Evolutionary conservation across 805 yeast genomes (phyloP), one percentile per base, ranked within the genome.

Genomic region (Blastobotrys americana): DNA sequence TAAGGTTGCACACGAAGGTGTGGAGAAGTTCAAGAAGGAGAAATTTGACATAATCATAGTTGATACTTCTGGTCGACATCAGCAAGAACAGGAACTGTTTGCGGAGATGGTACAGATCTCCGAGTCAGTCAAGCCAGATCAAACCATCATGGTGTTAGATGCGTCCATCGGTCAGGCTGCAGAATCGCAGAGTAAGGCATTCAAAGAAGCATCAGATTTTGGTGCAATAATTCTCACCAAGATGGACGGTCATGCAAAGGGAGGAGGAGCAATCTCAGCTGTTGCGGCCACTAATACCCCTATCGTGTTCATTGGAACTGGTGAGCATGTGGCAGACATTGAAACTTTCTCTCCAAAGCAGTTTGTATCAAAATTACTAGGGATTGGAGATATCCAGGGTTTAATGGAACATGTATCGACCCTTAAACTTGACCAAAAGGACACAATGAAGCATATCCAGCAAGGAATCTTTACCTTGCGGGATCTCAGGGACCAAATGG

Each of bases 121-220:
- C 37, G 80, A 80, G 47, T 87, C 88, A 8, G 88, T 93, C 37
- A 72, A 76, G 42, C 98, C 98, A n/a, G 78, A 87, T 51, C 97
- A 93, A 64, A 93, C 98, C 1, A 85, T 90, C 47, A 87, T 90
- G 97, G 97, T 90, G 33, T 73, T 90, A 63, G 98, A 90, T 64
- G 97, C 97, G 0, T 80, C 96, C 1, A 90, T 90, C 53, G 98
- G 98, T 61, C 98, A 90, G 68, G 97, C 97, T 9, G 98, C 98
- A 2, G 96, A 90, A 69, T 75, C 83, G 5, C 98, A 90, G 66
- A 86, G 96, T 3, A 76, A 75, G 58, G 98, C 98, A 0, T 90
- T 90, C 69, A 93, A 90, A 65, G 96, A 89, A 42, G 78, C 89
- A 25, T 73, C 96, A 3, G 81, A 90, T 60, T 93, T 93, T 59